Base-by-base conservation (phyloP, 257 asterid genomes). In the Nicotiana attenuata region DNA sequence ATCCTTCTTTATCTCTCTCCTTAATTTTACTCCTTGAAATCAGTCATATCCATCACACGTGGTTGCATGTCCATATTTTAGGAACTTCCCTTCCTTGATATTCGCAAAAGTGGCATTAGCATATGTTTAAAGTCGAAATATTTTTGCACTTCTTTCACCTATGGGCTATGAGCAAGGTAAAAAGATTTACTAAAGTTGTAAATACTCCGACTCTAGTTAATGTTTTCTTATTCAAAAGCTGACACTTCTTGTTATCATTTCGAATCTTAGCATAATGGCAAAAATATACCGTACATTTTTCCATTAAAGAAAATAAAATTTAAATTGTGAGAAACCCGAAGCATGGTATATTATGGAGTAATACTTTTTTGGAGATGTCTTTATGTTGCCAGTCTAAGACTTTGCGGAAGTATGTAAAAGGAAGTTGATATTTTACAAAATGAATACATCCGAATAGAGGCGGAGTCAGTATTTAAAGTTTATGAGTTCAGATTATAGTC, bases 401-500 rank as follows among this genome's bases (percentile, higher is more conserved):
- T 13, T 52, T 2, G 6, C 57, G 7, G 57, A 52, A 52, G 6
- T 14, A 52, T 3, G 57, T 52, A 4, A 52, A 52, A 5, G 57
- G 17, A 52, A 52, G 57, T 52, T 11, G 17, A 52, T 4, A 52
- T 1, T 13, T 52, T 52, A 14, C 7, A 7, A 52, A 5, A 52
- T 3, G 19, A 14, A 50, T 50, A 50, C 56, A 10, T 10, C 4
- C 10, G 15, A 9, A 47, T 9, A 13, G 16, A 50, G 19, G 17
- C 0, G 19, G 13, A 41, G 50, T 0, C 50, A 9, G 1, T 2
- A 41, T 41, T 41, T 3, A 13, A 41, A 9, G 0, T 0, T 41
- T 9, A 9, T 41, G 0, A 2, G 3, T 2, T 1, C 0, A 1
- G 2, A 41, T 7, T 8, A 0, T 8, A 41, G 0, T 41, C 0